A percentile compares a stretch with the other conserved stretches of the same genome.
phyloP scores from a whole-genome alignment of 2,329 filamentous ascomycete species.

The Cordyceps fumosorosea region DNA sequence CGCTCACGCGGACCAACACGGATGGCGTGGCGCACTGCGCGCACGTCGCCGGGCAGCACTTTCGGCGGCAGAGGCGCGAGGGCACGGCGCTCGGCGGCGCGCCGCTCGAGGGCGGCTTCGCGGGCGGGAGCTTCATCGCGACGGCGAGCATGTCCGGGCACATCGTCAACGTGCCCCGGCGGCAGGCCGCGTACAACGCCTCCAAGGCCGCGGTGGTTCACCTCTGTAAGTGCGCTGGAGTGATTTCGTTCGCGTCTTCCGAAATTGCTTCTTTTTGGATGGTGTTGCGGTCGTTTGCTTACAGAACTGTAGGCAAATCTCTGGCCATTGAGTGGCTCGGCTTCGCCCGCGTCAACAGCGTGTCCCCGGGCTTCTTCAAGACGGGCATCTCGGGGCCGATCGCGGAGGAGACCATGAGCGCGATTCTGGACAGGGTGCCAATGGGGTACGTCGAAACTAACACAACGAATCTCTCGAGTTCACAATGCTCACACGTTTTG shows the following conservation, averaged over 20 bases:
- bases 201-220: slow-evolving; percentile 1
- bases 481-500: not conserved
- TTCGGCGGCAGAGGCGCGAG: slow-evolving; percentile 62
- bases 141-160: slow-evolving; percentile 75
- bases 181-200: slow-evolving; percentile 3
- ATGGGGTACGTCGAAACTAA: slow-evolving; percentile 1
- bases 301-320: not conserved
- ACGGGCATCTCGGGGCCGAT: not conserved
- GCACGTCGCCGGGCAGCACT: slow-evolving; percentile 61
- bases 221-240: not conserved
- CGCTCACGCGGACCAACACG: slow-evolving; percentile 65
- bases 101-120: slow-evolving; percentile 50
- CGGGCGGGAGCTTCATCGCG: slow-evolving; percentile 65
- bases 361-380: slow-evolving; percentile 7
- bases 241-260: too few relatives aligned
- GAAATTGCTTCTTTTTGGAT: not conserved
- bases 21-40: slow-evolving; percentile 76
- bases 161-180: slow-evolving; percentile 33
- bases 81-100: slow-evolving; percentile 57
- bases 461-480: not conserved
- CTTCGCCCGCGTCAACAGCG: slow-evolving; percentile 4
- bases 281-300: not conserved
- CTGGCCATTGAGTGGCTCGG: slow-evolving; percentile 9
- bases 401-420: not conserved
- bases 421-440: slow-evolving; percentile 5